phyloP scores from a whole-genome alignment of 1,284 basidiomycete genomes.

The Gymnopus androsaceus region DNA sequence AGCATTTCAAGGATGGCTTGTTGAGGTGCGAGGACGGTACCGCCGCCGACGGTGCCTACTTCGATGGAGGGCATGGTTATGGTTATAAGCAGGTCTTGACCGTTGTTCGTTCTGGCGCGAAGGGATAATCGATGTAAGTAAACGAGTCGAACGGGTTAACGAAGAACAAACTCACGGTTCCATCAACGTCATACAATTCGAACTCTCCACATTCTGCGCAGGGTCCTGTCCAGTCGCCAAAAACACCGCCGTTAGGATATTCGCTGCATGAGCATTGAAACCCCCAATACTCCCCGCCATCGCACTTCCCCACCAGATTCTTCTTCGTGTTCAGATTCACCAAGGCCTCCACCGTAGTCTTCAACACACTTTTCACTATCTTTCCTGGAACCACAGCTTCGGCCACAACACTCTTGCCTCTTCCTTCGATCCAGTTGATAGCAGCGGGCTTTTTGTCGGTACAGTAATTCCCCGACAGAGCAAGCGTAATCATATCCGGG shows the following conservation, averaged over 20 bases:
- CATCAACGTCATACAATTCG: constrained; percentile 98
- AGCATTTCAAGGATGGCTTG: constrained; percentile 91
- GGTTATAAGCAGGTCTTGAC: constrained; percentile 89
- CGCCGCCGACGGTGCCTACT: constrained; percentile 95
- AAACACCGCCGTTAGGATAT: constrained; percentile 95
- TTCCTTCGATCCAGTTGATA: constrained; percentile 99
- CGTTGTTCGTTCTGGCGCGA: constrained; percentile 74
- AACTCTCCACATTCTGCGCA: constrained; percentile 98
- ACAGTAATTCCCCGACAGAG: constrained; percentile 97
- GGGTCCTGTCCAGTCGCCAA: constrained; percentile 98
- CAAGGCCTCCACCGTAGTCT: constrained; percentile 91
- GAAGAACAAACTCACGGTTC: constrained; percentile 77
- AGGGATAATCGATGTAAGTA: constrained; percentile 16
- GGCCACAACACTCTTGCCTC: constrained; percentile 96
- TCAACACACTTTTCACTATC: constrained; percentile 88
- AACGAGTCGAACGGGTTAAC: constrained; percentile 6
- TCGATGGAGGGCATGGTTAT: constrained; percentile 96
- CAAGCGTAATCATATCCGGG: constrained; percentile 93
- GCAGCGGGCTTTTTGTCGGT: constrained; percentile 99
- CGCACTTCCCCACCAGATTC: constrained; percentile 94
- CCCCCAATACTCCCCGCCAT: constrained; percentile 98
- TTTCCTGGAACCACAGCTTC: constrained; percentile 92
- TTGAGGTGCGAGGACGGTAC: constrained; percentile 89
- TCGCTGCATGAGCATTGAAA: constrained; percentile 98
- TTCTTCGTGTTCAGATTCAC: constrained; percentile 97